phyloP scores from a whole-genome alignment of 2,329 filamentous ascomycete species.

The Penicillium palitans region DNA sequence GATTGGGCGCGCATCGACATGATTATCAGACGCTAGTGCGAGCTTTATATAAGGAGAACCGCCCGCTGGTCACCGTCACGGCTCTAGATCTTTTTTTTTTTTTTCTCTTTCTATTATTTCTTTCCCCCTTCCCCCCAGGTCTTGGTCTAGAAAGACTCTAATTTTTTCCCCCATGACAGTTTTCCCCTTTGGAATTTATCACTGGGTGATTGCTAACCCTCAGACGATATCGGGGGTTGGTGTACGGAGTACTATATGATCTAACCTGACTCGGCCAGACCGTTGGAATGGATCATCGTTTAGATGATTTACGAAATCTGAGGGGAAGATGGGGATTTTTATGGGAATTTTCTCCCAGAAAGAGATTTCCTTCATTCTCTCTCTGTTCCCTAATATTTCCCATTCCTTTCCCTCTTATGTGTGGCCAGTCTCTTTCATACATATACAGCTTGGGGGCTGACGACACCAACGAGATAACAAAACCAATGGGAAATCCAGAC shows the following conservation, averaged over 20 bases:
- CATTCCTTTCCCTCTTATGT: background rate
- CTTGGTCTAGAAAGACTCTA: background rate
- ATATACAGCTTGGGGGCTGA: constrained; percentile 10
- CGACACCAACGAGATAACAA: constrained; percentile 13
- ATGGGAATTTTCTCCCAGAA: constrained; percentile 1
- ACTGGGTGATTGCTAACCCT: background rate
- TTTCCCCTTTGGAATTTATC: background rate
- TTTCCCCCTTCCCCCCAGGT: background rate
- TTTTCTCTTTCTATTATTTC: background rate
- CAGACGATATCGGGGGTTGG: constrained; percentile 9
- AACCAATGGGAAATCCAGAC: constrained; percentile 5
- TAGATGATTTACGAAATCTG: constrained; percentile 8
- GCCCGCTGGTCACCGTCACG: constrained; percentile 18
- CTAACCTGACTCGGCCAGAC: constrained; percentile 30
- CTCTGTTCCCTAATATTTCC: background rate
- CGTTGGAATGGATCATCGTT: constrained; percentile 30
- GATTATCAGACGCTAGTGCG: constrained; percentile 28
- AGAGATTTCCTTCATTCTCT: background rate
- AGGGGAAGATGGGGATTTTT: constrained; percentile 3
- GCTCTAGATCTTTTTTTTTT: constrained; percentile 12
- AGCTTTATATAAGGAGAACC: constrained; percentile 30
- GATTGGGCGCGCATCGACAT: constrained; percentile 26
- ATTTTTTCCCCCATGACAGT: background rate
- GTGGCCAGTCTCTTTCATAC: constrained; percentile 2
- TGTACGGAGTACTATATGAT: constrained; percentile 23